A percentile compares a stretch with the other conserved stretches of the same genome.
These are phyloP conservation scores for Lactifluus subvellereus DNA, from an alignment of 768 basidiomycete species.

Conservation along the genomic window DNA sequence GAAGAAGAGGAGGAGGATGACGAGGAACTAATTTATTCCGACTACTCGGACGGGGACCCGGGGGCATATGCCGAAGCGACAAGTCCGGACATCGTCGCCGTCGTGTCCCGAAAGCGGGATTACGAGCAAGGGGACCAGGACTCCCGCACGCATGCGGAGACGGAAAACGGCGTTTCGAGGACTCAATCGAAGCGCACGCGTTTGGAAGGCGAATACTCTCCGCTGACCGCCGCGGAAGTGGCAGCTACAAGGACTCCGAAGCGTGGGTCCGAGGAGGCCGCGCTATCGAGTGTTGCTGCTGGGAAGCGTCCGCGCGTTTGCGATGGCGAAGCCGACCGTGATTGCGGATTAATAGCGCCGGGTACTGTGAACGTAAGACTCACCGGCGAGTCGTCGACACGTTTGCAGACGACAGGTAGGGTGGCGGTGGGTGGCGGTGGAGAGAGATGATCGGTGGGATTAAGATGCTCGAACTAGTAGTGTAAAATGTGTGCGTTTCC, in stretches of 20 bases:
- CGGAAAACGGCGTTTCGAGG: slow-evolving; percentile 27
- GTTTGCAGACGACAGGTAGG: background rate
- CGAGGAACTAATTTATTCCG: slow-evolving; percentile 26
- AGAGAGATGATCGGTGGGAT: slow-evolving; percentile 10
- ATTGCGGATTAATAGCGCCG: background rate
- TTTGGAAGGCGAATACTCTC: slow-evolving; percentile 25
- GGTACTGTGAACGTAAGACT: background rate
- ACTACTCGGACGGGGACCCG: slow-evolving; percentile 13
- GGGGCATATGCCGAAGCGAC: slow-evolving; percentile 25
- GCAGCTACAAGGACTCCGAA: slow-evolving; percentile 17
- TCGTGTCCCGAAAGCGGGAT: slow-evolving; percentile 34
- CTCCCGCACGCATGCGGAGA: slow-evolving; percentile 27
- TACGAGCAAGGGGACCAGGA: slow-evolving; percentile 29
- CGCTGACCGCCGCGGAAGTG: slow-evolving; percentile 19
- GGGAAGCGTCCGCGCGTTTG: slow-evolving; percentile 18
- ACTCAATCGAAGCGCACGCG: slow-evolving; percentile 42
- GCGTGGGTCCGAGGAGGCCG: slow-evolving; percentile 22
- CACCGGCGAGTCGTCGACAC: background rate
- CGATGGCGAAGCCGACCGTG: slow-evolving; percentile 1
- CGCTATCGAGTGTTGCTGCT: slow-evolving; percentile 13
- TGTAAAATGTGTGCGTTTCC: slow-evolving; percentile 20
- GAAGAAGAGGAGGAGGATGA: slow-evolving; percentile 35
- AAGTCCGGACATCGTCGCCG: slow-evolving; percentile 27
- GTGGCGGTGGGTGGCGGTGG: slow-evolving; percentile 6
- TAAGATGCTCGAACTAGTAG: background rate